Evolutionary conservation across 495 filamentous ascomycete species (phyloP).

Genomic region (Aspergillus taichungensis): DNA sequence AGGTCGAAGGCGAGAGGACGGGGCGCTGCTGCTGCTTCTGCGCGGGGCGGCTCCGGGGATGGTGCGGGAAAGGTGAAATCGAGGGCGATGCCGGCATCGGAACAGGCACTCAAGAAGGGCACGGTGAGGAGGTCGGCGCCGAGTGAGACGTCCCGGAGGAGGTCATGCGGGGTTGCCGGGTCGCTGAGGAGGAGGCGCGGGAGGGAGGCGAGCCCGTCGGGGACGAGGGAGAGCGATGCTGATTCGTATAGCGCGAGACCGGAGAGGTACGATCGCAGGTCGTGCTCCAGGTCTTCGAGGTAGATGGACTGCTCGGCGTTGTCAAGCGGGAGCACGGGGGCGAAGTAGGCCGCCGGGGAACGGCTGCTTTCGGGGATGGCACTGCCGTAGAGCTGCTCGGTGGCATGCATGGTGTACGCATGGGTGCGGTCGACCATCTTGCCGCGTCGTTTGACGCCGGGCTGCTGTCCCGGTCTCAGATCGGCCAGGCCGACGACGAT

Average conservation of each 20-base stretch:
- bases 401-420: slow-evolving; percentile 50
- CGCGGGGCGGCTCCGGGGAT: neutral
- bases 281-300: slow-evolving; percentile 51
- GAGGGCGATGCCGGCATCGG: slow-evolving; percentile 81
- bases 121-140: slow-evolving; percentile 76
- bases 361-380: slow-evolving; percentile 24
- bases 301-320: slow-evolving; percentile 68
- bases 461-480: slow-evolving; percentile 48
- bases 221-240: slow-evolving; percentile 56
- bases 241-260: slow-evolving; percentile 80
- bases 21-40: slow-evolving; percentile 9
- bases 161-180: slow-evolving; percentile 58
- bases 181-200: slow-evolving; percentile 66
- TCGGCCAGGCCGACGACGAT: slow-evolving; percentile 74
- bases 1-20: slow-evolving; percentile 65
- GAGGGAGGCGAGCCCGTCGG: slow-evolving; percentile 45
- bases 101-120: slow-evolving; percentile 60
- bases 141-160: slow-evolving; percentile 61
- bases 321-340: slow-evolving; percentile 71
- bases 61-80: slow-evolving; percentile 66
- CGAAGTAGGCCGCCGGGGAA: slow-evolving; percentile 52
- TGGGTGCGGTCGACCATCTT: slow-evolving; percentile 85
- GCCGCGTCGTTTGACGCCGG: slow-evolving; percentile 59
- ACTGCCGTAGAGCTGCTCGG: slow-evolving; percentile 43
- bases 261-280: slow-evolving; percentile 46